Conservation (phyloP, 441 rosid species). For the Breynia disticha region DNA sequence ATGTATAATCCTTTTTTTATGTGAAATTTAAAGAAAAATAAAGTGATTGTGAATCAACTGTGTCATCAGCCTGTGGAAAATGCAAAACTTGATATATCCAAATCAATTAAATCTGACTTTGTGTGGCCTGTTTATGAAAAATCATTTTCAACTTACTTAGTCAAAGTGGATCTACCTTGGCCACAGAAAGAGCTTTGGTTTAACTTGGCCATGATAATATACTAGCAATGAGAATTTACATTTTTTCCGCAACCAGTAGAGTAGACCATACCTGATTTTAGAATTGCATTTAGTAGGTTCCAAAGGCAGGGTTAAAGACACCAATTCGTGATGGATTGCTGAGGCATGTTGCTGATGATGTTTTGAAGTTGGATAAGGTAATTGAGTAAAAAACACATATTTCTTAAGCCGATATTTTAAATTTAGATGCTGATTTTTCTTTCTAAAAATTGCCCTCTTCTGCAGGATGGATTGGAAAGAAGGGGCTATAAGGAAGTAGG, state of each 20-base stretch:
- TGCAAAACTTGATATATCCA: too few species aligned
- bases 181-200: too few species aligned
- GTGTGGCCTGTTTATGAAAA: too few species aligned
- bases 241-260: not conserved
- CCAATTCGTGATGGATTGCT: slow-evolving; percentile 83
- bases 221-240: too few species aligned
- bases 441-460: not conserved
- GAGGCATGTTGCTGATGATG: slow-evolving; percentile 81
- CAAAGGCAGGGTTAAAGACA: slow-evolving; percentile 72
- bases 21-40: too few species aligned
- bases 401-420: too few species aligned
- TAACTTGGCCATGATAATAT: too few species aligned
- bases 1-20: not conserved
- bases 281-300: slow-evolving; percentile 44
- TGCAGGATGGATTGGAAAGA: slow-evolving; percentile 92
- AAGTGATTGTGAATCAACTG: too few species aligned
- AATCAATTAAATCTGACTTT: too few species aligned
- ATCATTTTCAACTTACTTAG: too few species aligned
- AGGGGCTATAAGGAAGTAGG: slow-evolving; percentile 92
- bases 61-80: too few species aligned
- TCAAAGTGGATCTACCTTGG: too few species aligned
- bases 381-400: slow-evolving; percentile 4
- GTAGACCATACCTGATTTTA: not conserved
- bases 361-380: slow-evolving; percentile 77
- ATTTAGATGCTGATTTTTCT: not conserved